phyloP scores from a whole-genome alignment of 1,284 basidiomycete genomes.

The Agaricales sp. region DNA sequence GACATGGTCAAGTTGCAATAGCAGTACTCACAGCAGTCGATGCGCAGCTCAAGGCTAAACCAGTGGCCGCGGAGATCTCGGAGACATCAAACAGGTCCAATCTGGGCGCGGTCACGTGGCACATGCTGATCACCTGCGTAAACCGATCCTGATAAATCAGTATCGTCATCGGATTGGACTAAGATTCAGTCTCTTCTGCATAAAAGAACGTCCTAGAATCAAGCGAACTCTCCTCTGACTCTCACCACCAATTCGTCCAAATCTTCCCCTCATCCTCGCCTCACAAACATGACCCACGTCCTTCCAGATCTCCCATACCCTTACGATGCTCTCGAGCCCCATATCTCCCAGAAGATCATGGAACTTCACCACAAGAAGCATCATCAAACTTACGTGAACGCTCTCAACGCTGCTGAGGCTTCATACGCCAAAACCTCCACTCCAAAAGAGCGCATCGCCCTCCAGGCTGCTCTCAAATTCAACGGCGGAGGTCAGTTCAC shows the following conservation, averaged over 20 bases:
- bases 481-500: constrained; percentile 46
- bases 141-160: neutral
- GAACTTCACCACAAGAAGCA: constrained; percentile 82
- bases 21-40: neutral
- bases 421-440: constrained; percentile 52
- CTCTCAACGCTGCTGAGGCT: constrained; percentile 69
- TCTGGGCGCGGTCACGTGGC: neutral
- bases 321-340: constrained; percentile 84
- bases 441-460: constrained; percentile 72
- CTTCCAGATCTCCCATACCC: constrained; percentile 81
- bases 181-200: neutral
- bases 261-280: neutral
- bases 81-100: no score
- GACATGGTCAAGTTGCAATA: neutral
- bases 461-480: constrained; percentile 65
- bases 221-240: neutral
- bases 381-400: constrained; percentile 74
- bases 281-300: constrained; percentile 33
- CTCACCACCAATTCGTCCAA: neutral
- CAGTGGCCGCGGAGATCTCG: no score
- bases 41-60: neutral
- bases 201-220: neutral
- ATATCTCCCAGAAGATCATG: constrained; percentile 73
- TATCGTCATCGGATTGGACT: neutral
- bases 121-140: neutral